phyloP scores from a whole-genome alignment of 176 grass and related monocot species.

The Oryza nivara region DNA sequence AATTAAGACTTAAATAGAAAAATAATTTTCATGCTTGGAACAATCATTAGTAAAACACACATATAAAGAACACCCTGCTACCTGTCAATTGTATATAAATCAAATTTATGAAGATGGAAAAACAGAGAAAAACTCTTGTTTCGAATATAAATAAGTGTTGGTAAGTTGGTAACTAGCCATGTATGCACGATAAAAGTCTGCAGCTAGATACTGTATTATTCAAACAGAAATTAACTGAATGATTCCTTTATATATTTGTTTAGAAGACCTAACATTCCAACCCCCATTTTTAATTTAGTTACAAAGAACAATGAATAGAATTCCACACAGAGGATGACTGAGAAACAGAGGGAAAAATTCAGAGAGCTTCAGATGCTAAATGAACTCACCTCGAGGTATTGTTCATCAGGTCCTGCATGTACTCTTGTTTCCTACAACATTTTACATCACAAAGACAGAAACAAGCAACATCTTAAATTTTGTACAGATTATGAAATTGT shows the following conservation, averaged over 20 bases:
- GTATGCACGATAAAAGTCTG: neutral
- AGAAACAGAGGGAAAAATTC: conserved; percentile 23
- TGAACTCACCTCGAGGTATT: conserved; percentile 51
- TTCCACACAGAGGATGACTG: conserved; percentile 3
- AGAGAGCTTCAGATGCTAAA: neutral
- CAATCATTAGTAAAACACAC: conserved; percentile 14
- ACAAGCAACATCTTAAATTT: conserved; percentile 18
- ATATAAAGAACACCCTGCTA: conserved; percentile 12
- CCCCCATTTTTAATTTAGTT: neutral
- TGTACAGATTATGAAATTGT: neutral
- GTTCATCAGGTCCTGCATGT: conserved; percentile 41
- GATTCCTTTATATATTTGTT: neutral
- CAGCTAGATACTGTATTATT: conserved; percentile 3
- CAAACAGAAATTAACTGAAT: conserved; percentile 22
- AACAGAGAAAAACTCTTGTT: neutral
- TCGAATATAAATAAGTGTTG: neutral
- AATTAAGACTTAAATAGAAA: neutral
- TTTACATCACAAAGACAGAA: conserved; percentile 22
- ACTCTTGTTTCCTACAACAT: conserved; percentile 52
- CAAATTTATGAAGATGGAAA: neutral
- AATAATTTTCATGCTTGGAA: neutral
- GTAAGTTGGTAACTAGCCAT: neutral
- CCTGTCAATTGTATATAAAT: neutral
- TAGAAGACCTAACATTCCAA: neutral
- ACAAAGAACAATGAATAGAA: conserved; percentile 20